Evolutionary conservation across 2,329 filamentous ascomycete genomes (phyloP).

Genomic region (Fusarium poae): DNA sequence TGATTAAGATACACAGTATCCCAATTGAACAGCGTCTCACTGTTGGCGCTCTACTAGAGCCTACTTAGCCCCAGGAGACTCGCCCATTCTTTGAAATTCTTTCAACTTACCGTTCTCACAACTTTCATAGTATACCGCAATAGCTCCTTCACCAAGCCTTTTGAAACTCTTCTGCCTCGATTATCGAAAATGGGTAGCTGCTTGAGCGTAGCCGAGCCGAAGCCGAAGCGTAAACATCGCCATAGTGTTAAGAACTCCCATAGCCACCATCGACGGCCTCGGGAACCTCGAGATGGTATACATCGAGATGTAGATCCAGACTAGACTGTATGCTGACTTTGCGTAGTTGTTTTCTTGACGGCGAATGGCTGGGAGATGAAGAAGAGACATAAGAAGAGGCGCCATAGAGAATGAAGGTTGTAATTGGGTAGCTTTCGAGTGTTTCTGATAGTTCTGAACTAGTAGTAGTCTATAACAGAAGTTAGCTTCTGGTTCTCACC

Average conservation of each 20-base stretch:
- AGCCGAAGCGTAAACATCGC: neutral
- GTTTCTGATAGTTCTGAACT: neutral
- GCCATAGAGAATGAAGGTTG: neutral
- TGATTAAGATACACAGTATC: neutral
- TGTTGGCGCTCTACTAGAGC: neutral
- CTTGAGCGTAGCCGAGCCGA: slow-evolving; percentile 8
- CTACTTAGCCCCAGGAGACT: neutral
- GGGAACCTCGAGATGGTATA: neutral
- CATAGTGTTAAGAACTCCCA: neutral
- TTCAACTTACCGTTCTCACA: neutral
- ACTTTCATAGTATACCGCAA: neutral
- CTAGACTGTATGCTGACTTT: neutral
- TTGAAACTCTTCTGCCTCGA: neutral
- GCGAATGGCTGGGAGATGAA: neutral
- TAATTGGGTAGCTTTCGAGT: neutral
- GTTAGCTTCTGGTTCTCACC: neutral
- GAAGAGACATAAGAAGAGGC: neutral
- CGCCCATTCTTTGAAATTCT: neutral
- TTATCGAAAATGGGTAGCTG: slow-evolving; percentile 21
- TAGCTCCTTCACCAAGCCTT: neutral
- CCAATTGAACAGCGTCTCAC: neutral
- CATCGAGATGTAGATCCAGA: neutral
- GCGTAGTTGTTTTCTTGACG: neutral
- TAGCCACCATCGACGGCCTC: neutral
- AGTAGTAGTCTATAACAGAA: neutral